phyloP scores from a whole-genome alignment of 192 early-diverging fungal species.

The Rhizoclosmatium sp. region DNA sequence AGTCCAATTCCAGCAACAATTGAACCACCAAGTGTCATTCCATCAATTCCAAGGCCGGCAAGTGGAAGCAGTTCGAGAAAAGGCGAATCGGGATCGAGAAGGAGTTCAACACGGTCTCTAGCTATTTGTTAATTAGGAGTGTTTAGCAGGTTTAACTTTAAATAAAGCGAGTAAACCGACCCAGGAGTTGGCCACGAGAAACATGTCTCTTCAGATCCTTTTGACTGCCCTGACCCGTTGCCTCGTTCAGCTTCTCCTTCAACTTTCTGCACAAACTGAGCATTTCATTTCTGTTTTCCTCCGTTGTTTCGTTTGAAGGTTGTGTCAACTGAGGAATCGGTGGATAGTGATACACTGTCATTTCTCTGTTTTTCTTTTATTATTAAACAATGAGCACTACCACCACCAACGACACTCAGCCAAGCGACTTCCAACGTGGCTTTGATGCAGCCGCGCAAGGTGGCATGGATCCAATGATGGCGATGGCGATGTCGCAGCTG shows the following conservation, averaged over 20 bases:
- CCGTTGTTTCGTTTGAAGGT: no score
- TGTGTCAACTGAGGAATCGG: no score
- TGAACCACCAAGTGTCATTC: slow-evolving; percentile 72
- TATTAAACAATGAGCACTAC: not conserved
- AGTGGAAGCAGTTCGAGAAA: slow-evolving; percentile 68
- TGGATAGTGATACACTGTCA: no score
- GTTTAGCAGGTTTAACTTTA: slow-evolving; percentile 3
- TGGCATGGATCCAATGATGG: slow-evolving; percentile 22
- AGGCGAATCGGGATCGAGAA: slow-evolving; percentile 71
- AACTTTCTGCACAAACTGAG: slow-evolving; percentile 55
- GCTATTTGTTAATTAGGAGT: slow-evolving; percentile 38
- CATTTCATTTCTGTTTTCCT: slow-evolving; percentile 65
- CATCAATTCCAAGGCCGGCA: slow-evolving; percentile 69
- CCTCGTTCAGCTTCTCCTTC: slow-evolving; percentile 59
- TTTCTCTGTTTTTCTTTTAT: not conserved
- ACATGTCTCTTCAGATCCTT: slow-evolving; percentile 59
- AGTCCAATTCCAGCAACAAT: slow-evolving; percentile 71
- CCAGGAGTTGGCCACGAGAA: slow-evolving; percentile 67
- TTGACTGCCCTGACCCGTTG: slow-evolving; percentile 58
- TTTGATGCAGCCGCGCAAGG: slow-evolving; percentile 33
- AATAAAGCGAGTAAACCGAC: slow-evolving; percentile 39
- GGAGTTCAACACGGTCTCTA: slow-evolving; percentile 64
- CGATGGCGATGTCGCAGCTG: slow-evolving; percentile 35
- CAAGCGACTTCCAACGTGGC: slow-evolving; percentile 14
- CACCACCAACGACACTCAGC: not conserved